Base-by-base conservation (phyloP, 1,139 yeast genomes). In the Blastobotrys ciferrii region DNA sequence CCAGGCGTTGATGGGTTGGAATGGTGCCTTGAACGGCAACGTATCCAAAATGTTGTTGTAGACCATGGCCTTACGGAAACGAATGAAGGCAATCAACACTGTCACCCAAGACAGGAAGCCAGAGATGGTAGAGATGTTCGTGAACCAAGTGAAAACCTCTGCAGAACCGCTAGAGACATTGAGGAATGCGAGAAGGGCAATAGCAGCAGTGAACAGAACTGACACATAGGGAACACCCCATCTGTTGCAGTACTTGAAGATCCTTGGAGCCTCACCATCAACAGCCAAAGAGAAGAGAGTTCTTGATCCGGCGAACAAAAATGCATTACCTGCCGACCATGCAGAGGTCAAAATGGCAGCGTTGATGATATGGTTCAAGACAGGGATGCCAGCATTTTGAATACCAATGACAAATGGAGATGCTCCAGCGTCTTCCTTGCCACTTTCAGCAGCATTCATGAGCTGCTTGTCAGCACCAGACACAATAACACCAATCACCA, bases 351-450 rank as follows among this genome's bases (percentile, higher is more conserved):
- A 64, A 49, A 78, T 72, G 32, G 78, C 78, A 6, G 80, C 80
- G 58, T 78, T 78, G 74, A 78, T 58, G 31, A 60, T 57, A 33
- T 61, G 61, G 40, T 55, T 57, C 13, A 61, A 57, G 17, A 59
- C 56, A 11, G 54, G 73, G 61, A 81, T 77, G 50, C 82, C 81
- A 2, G 81, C 82, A 44, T 72, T 69, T 46, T 73, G 71, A 46
- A 80, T 72, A 11, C 82, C 82, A 59, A 80, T 73, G n/a, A 80
- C 81, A 64, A 80, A 77, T 30, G 85, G 85, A 7, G 83, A 76
- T 6, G 75, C 74, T 7, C 73, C 64, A 2, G 71, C 69, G 32
- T 61, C 61, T 31, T 66, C 49, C 23, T 57, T 47, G 46, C 55
- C 49, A 40, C 46, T 48, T 89, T 18, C 41, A 17, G 35, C 23